phyloP scores from a whole-genome alignment of 805 yeast species.

The Starmerella sirachaensis region DNA sequence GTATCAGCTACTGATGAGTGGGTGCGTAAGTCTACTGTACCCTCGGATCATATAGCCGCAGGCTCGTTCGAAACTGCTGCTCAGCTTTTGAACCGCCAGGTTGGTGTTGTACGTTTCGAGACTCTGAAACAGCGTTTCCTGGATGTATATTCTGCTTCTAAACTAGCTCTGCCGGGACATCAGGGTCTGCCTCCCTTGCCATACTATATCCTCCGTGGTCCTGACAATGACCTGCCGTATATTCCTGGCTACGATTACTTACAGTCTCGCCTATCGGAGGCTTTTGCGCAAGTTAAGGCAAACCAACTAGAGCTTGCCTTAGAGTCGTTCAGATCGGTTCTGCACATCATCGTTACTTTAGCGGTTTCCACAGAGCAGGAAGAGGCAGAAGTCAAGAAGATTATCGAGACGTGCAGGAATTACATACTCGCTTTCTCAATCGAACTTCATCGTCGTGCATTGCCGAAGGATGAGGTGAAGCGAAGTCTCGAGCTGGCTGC shows the following conservation, averaged over 20 bases:
- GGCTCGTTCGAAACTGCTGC: conserved; percentile 96
- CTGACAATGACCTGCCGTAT: conserved; percentile 44
- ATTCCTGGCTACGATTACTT: conserved; percentile 64
- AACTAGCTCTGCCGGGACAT: conserved; percentile 60
- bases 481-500: conserved; percentile 93
- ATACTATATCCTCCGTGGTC: conserved; percentile 48
- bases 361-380: conserved; percentile 65
- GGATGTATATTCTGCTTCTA: conserved; percentile 72
- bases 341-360: conserved; percentile 60
- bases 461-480: conserved; percentile 52
- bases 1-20: conserved; percentile 57
- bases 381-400: conserved; percentile 59
- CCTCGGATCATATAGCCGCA: conserved; percentile 89
- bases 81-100: conserved; percentile 77
- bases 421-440: conserved; percentile 86
- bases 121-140: conserved; percentile 75
- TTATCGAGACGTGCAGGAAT: conserved; percentile 67
- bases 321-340: conserved; percentile 60
- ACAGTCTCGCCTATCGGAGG: conserved; percentile 51
- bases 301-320: conserved; percentile 78
- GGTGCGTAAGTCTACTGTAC: conserved; percentile 78
- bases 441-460: conserved; percentile 75
- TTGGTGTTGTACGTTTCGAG: conserved; percentile 75
- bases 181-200: conserved; percentile 62
- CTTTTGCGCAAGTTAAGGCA: conserved; percentile 70